Base-by-base conservation (phyloP, 176 grass and related monocot genomes). In the Raddia distichophylla region DNA sequence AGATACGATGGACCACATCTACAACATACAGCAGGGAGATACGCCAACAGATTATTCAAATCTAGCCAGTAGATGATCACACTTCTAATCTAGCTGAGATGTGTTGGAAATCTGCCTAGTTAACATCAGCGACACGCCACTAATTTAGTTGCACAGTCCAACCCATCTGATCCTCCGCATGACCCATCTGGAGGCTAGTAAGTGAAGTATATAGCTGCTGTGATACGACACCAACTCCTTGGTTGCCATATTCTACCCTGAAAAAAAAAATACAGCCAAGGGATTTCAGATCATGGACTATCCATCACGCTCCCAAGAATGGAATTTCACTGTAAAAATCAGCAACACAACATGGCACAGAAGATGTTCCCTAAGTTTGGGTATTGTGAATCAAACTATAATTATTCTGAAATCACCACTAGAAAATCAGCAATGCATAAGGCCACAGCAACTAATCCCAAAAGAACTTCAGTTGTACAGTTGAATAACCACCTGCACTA, bases 211-310 rank as follows among this genome's bases (percentile, higher is more conserved):
- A 92, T 3, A 94, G 81, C 65, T 97, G 82, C 83, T 93, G 90
- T 0, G 90, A 92, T 43, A 93, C 77, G 3, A 74, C 57, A 1
- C 92, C 95, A 1, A 97, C 86, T 75, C 91, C 87, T 66, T 87
- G 81, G 47, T 94, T 97, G 70, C 92, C 90, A 65, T 94, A 94
- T 57, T 92, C 80, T 69, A 91, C 80, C 82, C 90, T 97, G 88
- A 49, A 87, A 83, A 6, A 18, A 86, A 49, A 87, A 83, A 6
- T 18, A 83, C 33, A 35, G 52, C 3, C 60, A 51, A 8, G 0
- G 33, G n/a, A 68, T 51, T 55, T 67, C 3, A 84, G 60, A 69
- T n/a, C 54, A 50, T n/a, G 2, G 19, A 12, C 17, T 57, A 45
- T 10, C 47, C 2, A n/a, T 51, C 22, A 34, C 42, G 67, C 3